These are phyloP conservation scores for Scheffersomyces stambukii DNA, from an alignment of 1,139 yeast genomes.

Conservation along the genomic window DNA sequence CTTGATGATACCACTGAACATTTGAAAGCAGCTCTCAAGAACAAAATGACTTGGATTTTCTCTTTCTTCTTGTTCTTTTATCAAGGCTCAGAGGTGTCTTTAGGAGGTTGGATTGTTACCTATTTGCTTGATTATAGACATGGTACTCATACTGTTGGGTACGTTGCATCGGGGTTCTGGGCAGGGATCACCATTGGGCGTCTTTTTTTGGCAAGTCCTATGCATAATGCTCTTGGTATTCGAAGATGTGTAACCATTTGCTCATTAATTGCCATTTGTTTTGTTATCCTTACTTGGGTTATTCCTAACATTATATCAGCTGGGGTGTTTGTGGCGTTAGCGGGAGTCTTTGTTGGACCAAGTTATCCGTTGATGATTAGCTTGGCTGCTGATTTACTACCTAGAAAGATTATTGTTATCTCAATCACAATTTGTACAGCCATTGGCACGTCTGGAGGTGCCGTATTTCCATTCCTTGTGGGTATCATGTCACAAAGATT, in stretches of 20 bases:
- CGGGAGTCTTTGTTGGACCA: conserved; percentile 53
- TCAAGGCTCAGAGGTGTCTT: conserved; percentile 65
- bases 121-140: conserved; percentile 54
- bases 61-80: conserved; percentile 55
- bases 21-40: conserved; percentile 29
- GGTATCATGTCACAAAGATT: conserved; percentile 49
- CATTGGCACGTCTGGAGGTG: conserved; percentile 61
- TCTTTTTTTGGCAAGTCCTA: conserved; percentile 38
- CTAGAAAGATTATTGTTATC: conserved; percentile 51
- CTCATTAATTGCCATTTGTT: conserved; percentile 27
- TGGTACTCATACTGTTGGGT: conserved; percentile 44
- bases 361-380: conserved; percentile 53
- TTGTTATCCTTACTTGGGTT: conserved; percentile 45
- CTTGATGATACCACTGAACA: neutral
- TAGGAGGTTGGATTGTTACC: conserved; percentile 73
- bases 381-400: conserved; percentile 41
- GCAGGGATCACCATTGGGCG: conserved; percentile 65
- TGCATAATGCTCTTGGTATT: conserved; percentile 44
- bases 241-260: conserved; percentile 42
- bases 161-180: conserved; percentile 72
- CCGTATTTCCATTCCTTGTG: conserved; percentile 52
- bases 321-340: conserved; percentile 42
- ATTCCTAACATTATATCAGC: conserved; percentile 37
- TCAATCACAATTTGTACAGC: conserved; percentile 54
- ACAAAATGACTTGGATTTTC: conserved; percentile 49